Evolutionary conservation across 164 flowering plant genomes (phyloP).

Genomic region (Aristolochia californica): DNA sequence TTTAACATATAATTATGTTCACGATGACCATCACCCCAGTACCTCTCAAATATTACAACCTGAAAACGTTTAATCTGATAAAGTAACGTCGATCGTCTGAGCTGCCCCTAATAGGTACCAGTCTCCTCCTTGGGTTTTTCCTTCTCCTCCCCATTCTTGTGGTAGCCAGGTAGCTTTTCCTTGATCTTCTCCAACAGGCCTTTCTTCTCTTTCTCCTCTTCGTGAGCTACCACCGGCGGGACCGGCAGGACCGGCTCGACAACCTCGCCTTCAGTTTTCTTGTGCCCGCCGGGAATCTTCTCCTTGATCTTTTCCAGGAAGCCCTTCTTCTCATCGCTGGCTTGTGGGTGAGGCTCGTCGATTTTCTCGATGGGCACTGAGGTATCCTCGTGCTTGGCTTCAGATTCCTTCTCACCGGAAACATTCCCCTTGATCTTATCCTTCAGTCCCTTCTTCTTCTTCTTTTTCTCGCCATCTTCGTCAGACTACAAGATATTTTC

Average conservation of each 20-base stretch:
- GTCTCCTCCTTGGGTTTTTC: conserved; percentile 8
- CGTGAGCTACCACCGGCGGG: neutral
- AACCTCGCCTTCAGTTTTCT: conserved; percentile 21
- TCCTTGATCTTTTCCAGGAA: conserved; percentile 62
- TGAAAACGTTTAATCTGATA: neutral
- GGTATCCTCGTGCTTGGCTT: conserved; percentile 2
- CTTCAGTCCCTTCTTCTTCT: conserved; percentile 55
- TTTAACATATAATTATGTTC: too few species aligned
- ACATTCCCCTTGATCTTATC: conserved; percentile 42
- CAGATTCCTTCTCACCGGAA: conserved; percentile 21
- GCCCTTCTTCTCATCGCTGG: conserved; percentile 37
- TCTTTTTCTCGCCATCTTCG: conserved; percentile 43
- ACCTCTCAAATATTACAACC: too few species aligned
- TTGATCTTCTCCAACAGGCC: conserved; percentile 44
- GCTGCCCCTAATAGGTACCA: neutral
- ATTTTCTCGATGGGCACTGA: neutral
- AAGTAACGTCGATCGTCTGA: too few species aligned
- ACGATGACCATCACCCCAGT: too few species aligned
- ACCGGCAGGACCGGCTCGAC: conserved; percentile 7
- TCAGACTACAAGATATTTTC: conserved; percentile 35
- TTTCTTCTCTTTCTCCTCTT: conserved; percentile 25
- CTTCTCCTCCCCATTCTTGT: conserved; percentile 11
- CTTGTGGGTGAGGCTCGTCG: conserved; percentile 4
- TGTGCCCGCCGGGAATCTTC: conserved; percentile 48
- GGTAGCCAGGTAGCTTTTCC: conserved; percentile 45